phyloP scores from a whole-genome alignment of 768 basidiomycete genomes.

The Mycena epipterygia region DNA sequence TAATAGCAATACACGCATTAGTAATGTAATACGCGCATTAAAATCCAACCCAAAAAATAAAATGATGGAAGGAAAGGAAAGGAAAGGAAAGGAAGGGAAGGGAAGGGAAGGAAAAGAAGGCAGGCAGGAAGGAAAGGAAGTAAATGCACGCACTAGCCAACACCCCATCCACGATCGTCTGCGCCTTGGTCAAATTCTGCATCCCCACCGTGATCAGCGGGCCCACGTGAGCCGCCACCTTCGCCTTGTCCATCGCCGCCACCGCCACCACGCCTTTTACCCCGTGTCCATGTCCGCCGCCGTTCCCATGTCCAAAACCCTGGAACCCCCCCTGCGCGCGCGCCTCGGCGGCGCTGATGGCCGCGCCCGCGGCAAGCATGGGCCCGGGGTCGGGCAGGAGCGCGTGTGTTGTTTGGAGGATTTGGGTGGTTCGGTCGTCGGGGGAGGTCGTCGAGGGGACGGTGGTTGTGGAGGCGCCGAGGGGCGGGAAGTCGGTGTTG shows the following conservation, averaged over 20 bases:
- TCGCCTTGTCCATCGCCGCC: conserved; percentile 26
- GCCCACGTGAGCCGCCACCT: conserved; percentile 31
- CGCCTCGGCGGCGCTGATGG: background rate
- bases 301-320: background rate
- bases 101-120: no score
- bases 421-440: background rate
- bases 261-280: background rate
- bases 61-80: no score
- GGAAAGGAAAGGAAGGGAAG: no score
- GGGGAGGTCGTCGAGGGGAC: no score
- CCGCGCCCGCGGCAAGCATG: conserved; percentile 17
- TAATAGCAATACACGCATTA: background rate
- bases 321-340: background rate
- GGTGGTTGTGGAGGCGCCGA: no score
- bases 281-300: background rate
- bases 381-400: conserved; percentile 19
- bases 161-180: conserved; percentile 29
- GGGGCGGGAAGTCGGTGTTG: no score
- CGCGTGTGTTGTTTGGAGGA: conserved; percentile 12
- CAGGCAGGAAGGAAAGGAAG: background rate
- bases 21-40: no score
- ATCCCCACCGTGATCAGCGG: conserved; percentile 31
- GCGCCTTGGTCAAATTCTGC: conserved; percentile 35
- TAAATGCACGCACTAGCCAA: conserved; percentile 12
- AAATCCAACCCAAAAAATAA: no score